Evolutionary conservation across 1,139 yeast genomes (phyloP), one percentile per base, ranked within the genome.

Genomic region (Trichomonascaceae sp.): DNA sequence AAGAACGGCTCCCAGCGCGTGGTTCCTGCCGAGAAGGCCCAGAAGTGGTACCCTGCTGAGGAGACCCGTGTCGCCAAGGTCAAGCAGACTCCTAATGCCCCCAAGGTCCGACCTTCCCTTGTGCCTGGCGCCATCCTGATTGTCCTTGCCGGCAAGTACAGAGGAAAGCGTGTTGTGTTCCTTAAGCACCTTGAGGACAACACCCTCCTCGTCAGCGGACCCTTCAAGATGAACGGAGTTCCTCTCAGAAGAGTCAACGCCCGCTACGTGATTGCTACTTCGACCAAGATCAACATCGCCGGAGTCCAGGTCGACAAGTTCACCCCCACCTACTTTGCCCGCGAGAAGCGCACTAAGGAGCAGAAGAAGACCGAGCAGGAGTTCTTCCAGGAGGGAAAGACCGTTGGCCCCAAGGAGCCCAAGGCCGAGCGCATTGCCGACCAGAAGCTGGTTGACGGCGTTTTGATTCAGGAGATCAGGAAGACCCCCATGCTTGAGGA

Each of bases 91-190:
- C 73, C 74, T 56, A 85, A 85, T 67, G 93, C 96, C 64, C 93
- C 85, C 69, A 81, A 82, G 71, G 76, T 89, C 69, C 89, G 97
- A 69, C 76, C 93, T 60, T 81, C 97, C 50, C 75, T 89, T 62
- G 93, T 82, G 54, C 97, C 97, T 68, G 98, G 98, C 67, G 81
- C 98, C 62, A 96, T 89, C 57, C 76, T 89, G 66, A 89, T 89
- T 69, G 75, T 89, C 66, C 78, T 92, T 67, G 97, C 98, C 61
- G 98, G 99, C 67, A 87, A 96, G 72, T 89, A 85, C 94, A 82
- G 98, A 73, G 99, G 99, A 67, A 92, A 89, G 85, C 89, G 99
- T 74, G 98, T 89, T 59, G 97, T 89, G 48, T 82, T 80, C 85
- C 79, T 89, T 66, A 89, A 89, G 81, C 71, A 79, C 70, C 77